Evolutionary conservation across 225 moss, liverwort and hornwort genomes (phyloP).

Genomic region (Climacium dendroides): DNA sequence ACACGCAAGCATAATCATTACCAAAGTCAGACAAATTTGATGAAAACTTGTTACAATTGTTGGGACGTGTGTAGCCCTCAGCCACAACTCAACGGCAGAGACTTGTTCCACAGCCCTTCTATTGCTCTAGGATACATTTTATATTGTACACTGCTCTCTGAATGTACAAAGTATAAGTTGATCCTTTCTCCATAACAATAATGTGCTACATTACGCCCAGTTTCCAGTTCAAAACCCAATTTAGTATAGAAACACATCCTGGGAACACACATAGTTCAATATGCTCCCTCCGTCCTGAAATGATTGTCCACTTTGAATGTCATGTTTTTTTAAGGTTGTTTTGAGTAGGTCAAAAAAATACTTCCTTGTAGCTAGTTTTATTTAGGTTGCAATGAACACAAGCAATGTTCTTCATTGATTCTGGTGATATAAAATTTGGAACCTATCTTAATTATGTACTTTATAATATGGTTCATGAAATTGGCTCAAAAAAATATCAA

Average conservation of each 20-base stretch:
- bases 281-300: no score
- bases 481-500: no score
- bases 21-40: neutral
- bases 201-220: neutral
- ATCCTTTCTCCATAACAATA: constrained; percentile 1
- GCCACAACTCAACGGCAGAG: constrained; percentile 35
- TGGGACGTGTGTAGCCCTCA: constrained; percentile 45
- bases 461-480: no score
- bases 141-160: constrained; percentile 3
- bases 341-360: no score
- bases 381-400: no score
- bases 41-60: neutral
- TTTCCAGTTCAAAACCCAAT: neutral
- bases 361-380: no score
- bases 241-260: neutral
- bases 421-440: no score
- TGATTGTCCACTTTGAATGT: no score
- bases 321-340: no score
- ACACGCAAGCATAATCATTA: neutral
- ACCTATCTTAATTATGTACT: no score
- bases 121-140: constrained; percentile 18
- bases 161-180: neutral
- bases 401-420: no score
- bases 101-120: constrained; percentile 42
- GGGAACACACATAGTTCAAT: neutral